Conservation (phyloP, 2,329 filamentous ascomycete species). For the Berkeleyomyces basicola region DNA sequence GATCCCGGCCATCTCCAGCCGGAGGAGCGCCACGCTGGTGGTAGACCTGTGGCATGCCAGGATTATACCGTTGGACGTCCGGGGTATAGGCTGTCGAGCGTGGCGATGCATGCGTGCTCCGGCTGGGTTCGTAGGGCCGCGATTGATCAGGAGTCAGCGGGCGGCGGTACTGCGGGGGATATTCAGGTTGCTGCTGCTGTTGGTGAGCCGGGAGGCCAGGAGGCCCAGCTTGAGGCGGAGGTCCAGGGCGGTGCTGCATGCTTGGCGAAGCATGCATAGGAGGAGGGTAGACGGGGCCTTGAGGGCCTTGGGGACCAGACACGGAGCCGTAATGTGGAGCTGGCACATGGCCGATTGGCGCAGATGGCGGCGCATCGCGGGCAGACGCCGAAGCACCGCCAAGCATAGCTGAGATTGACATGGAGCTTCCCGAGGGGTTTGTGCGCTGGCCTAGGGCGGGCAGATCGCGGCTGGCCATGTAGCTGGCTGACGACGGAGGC, state of each 20-base stretch:
- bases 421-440: conserved; percentile 33
- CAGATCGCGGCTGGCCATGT: conserved; percentile 32
- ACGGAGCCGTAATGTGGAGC: conserved; percentile 28
- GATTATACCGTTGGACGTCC: conserved; percentile 36
- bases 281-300: conserved; percentile 29
- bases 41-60: conserved; percentile 40
- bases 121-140: conserved; percentile 35
- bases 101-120: conserved; percentile 30
- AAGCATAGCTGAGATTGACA: conserved; percentile 46
- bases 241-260: conserved; percentile 25
- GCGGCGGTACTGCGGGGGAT: conserved; percentile 40
- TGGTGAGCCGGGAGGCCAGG: background rate
- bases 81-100: conserved; percentile 35
- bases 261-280: conserved; percentile 38
- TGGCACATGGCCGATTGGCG: conserved; percentile 19
- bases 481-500: conserved; percentile 27
- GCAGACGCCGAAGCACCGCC: conserved; percentile 22
- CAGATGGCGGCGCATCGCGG: conserved; percentile 27
- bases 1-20: conserved; percentile 27
- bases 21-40: conserved; percentile 31
- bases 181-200: conserved; percentile 29
- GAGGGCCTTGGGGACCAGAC: conserved; percentile 22
- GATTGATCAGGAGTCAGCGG: conserved; percentile 59
- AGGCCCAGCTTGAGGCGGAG: background rate
- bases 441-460: conserved; percentile 34